Evolutionary conservation across 805 yeast genomes (phyloP), one percentile per base, ranked within the genome.

Genomic region (Ogataea neopini): DNA sequence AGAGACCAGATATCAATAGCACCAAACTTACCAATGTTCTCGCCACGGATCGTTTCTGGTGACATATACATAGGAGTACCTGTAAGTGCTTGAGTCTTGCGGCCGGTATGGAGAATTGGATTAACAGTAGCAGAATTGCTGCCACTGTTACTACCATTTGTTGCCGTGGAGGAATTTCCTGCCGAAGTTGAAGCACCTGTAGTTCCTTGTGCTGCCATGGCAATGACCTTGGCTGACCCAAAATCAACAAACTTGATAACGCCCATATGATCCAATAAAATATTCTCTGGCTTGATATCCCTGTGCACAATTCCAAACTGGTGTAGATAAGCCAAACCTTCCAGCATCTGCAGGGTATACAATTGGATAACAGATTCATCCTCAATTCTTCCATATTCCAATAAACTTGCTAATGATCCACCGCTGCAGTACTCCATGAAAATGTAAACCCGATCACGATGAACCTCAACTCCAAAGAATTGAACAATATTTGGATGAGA

Each of bases 31-130:
- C 84, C 85, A 1, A 76, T 62, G 1, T 75, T 67, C 5, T 79
- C 74, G 2, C 97, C 97, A 1, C 94, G 88, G 49, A 94, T 88
- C 0, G 88, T 87, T 61, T 94, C 99, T 0, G 99, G 99, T 0
- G 98, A 89, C 98, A 94, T 92, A 69, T 94, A 94, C 97, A 92
- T 94, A 13, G 98, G 98, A 0, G 99, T 94, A 33, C 99, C 99
- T 2, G 96, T 83, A 73, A 86, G 76, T 11, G 59, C 62, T 46
- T 63, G 62, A 4, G 65, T 58, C 40, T 60, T 62, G 26, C 59
- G 51, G 8, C 59, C 60, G 4, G 61, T 45, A 23, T 55, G 58
- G 10, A 57, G 39, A 26, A 57, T 50, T 3, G 56, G 47, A 34
- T 48, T 52, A 37, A 53, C 15, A 6, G 57, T 48, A 6, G 57